These are phyloP conservation scores for Mortierella sp. DNA, from an alignment of 371 early-diverging fungal species.

Conservation along the genomic window DNA sequence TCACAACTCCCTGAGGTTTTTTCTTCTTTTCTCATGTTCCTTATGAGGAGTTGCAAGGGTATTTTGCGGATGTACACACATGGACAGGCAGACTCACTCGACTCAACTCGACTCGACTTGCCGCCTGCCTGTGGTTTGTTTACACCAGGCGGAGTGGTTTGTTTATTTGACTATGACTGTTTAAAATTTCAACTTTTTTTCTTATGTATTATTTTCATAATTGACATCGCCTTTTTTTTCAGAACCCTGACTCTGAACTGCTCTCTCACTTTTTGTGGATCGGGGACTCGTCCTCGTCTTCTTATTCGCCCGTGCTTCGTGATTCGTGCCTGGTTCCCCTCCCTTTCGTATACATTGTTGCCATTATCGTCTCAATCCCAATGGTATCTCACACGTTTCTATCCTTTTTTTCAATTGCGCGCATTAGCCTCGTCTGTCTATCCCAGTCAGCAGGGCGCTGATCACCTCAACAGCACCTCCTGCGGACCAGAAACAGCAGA, in stretches of 20 bases:
- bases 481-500: not conserved
- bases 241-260: constrained; percentile 15
- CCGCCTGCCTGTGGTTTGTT: constrained; percentile 31
- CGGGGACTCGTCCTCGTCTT: constrained; percentile 7
- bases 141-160: constrained; percentile 23
- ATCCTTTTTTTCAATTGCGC: not conserved
- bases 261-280: not conserved
- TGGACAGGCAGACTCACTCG: not conserved
- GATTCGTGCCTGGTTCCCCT: not conserved
- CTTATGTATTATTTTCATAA: not conserved
- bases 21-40: not conserved
- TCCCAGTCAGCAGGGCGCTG: constrained; percentile 37
- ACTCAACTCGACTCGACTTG: not conserved
- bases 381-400: not conserved
- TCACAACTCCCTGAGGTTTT: not conserved
- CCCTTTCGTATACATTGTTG: not conserved
- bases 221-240: constrained; percentile 3
- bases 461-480: constrained; percentile 17
- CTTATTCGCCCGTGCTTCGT: constrained; percentile 1
- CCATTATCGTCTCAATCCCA: not conserved
- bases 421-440: constrained; percentile 63
- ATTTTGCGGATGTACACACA: not conserved
- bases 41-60: not conserved
- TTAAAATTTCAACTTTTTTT: constrained; percentile 6
- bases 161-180: constrained; percentile 46